phyloP scores from a whole-genome alignment of 2,329 filamentous ascomycete species.

The Diaporthe sp. region DNA sequence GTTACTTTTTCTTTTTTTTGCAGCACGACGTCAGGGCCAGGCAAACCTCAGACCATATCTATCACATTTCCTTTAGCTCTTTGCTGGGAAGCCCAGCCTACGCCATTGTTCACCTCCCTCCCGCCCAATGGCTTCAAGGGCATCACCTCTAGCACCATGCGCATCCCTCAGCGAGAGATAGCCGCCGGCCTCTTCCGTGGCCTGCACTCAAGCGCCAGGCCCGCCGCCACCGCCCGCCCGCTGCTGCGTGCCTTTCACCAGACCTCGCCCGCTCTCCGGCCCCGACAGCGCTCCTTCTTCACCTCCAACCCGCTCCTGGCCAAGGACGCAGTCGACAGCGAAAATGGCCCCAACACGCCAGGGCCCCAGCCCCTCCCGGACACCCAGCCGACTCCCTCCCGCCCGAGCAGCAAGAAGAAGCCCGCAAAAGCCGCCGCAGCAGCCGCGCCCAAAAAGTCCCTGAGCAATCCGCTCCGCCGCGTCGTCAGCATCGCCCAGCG shows the following conservation, averaged over 20 bases:
- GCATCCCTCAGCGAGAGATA: constrained; percentile 38
- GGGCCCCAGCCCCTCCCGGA: background rate
- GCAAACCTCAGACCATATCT: background rate
- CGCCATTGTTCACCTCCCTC: no score
- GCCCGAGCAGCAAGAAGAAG: constrained; percentile 36
- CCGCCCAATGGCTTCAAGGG: constrained; percentile 38
- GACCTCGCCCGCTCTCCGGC: constrained; percentile 58
- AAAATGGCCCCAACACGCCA: background rate
- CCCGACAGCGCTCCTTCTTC: constrained; percentile 74
- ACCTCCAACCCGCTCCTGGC: constrained; percentile 73
- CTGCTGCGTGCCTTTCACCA: constrained; percentile 61
- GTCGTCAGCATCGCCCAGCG: constrained; percentile 89
- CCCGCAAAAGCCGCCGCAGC: constrained; percentile 39
- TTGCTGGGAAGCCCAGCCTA: constrained; percentile 7
- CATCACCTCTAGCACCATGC: constrained; percentile 34
- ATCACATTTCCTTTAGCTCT: background rate
- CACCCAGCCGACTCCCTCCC: background rate
- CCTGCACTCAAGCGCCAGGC: constrained; percentile 47
- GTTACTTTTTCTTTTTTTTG: background rate
- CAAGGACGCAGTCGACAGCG: constrained; percentile 49
- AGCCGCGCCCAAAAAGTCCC: constrained; percentile 70
- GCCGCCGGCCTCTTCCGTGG: constrained; percentile 37
- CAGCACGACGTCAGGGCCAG: constrained; percentile 15
- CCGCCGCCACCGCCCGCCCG: constrained; percentile 45
- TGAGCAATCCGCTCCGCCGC: constrained; percentile 85